These are phyloP conservation scores for Arachis hypogaea DNA, from an alignment of 306 rosid genomes.

Conservation along the genomic window DNA sequence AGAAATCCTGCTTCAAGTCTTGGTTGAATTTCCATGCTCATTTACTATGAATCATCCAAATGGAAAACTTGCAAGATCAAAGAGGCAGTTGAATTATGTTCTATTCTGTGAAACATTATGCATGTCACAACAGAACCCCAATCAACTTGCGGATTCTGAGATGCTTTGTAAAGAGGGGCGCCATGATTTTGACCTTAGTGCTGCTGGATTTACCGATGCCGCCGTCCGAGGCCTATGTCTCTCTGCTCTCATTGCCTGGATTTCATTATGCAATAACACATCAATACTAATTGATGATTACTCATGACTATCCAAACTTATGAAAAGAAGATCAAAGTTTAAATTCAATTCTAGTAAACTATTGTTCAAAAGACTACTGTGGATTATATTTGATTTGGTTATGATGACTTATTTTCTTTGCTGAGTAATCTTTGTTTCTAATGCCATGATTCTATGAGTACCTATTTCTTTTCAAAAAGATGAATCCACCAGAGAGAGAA, in stretches of 20 bases:
- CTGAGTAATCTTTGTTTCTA: background rate
- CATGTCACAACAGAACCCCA: slow-evolving; percentile 33
- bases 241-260: slow-evolving; percentile 72
- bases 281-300: slow-evolving; percentile 6
- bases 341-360: slow-evolving; percentile 1
- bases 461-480: slow-evolving; percentile 2
- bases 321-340: slow-evolving; percentile 10
- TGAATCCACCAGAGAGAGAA: background rate
- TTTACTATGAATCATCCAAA: slow-evolving; percentile 37
- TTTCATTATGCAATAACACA: slow-evolving; percentile 15
- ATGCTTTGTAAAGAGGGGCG: slow-evolving; percentile 94
- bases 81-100: slow-evolving; percentile 38
- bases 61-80: slow-evolving; percentile 35
- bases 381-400: slow-evolving; percentile 8
- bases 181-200: slow-evolving; percentile 73
- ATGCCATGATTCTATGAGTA: background rate
- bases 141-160: slow-evolving; percentile 65
- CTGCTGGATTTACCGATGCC: slow-evolving; percentile 52
- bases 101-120: slow-evolving; percentile 20
- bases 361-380: background rate
- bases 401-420: background rate
- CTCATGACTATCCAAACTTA: background rate
- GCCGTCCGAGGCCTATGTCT: slow-evolving; percentile 54
- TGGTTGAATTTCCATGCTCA: slow-evolving; percentile 41
- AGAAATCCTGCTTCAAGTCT: slow-evolving; percentile 46